Evolutionary conservation across 2,329 filamentous ascomycete genomes (phyloP).

Genomic region (Cercospora zeae-maydis): DNA sequence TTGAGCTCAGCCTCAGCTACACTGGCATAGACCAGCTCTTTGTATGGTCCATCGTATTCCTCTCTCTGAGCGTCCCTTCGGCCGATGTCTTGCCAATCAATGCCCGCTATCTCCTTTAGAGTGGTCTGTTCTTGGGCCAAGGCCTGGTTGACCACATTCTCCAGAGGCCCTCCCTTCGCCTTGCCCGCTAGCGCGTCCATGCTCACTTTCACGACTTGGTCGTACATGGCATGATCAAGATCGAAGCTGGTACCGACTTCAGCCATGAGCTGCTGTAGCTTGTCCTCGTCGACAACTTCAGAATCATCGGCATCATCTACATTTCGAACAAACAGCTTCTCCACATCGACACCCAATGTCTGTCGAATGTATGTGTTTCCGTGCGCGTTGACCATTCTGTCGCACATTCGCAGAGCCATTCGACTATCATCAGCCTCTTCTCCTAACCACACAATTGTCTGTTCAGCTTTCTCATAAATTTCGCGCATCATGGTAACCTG

Average conservation of each 20-base stretch:
- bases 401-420: not conserved
- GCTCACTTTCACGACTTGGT: not conserved
- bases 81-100: conserved; percentile 1
- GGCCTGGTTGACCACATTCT: not conserved
- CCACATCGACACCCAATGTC: conserved; percentile 1
- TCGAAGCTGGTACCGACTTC: not conserved
- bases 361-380: conserved; percentile 2
- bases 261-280: not conserved
- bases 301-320: no score
- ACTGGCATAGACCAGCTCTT: conserved; percentile 3
- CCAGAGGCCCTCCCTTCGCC: not conserved
- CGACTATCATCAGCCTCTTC: conserved; percentile 1
- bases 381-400: conserved; percentile 1
- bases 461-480: conserved; percentile 10
- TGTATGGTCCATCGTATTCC: conserved; percentile 2
- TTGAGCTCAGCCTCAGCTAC: conserved; percentile 7
- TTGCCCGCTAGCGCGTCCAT: not conserved
- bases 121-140: not conserved
- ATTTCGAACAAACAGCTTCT: not conserved
- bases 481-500: conserved; percentile 13
- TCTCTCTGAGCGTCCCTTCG: not conserved
- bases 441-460: conserved; percentile 9
- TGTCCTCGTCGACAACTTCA: not conserved
- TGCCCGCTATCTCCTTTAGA: not conserved
- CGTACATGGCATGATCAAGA: not conserved